phyloP scores from a whole-genome alignment of 164 flowering plant species.

The Litsea cubeba region DNA sequence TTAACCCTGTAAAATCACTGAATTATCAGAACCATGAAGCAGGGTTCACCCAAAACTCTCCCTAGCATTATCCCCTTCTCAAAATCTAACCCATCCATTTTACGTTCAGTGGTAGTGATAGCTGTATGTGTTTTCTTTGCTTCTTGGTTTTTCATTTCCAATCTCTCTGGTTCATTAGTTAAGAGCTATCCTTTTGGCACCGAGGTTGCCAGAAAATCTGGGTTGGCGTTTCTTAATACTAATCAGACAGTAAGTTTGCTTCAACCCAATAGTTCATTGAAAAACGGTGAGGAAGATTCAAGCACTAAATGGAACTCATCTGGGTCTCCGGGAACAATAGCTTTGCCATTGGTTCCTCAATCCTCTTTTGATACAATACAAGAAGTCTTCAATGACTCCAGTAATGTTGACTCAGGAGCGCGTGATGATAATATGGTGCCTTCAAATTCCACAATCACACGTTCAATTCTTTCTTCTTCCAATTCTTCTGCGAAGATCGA shows the following conservation, averaged over 20 bases:
- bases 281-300: neutral
- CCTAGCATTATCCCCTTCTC: constrained; percentile 33
- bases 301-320: neutral
- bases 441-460: constrained; percentile 1
- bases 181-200: constrained; percentile 41
- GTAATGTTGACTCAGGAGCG: neutral
- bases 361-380: neutral
- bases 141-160: constrained; percentile 47
- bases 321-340: neutral
- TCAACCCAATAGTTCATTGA: neutral
- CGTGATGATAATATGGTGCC: neutral
- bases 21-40: constrained; percentile 28
- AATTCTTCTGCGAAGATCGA: constrained; percentile 1
- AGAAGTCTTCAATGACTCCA: neutral
- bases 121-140: constrained; percentile 58
- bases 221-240: neutral
- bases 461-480: neutral
- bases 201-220: constrained; percentile 17
- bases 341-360: neutral
- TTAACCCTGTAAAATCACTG: neutral
- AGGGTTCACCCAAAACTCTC: constrained; percentile 33
- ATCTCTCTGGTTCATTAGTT: constrained; percentile 41
- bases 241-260: constrained; percentile 1
- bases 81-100: constrained; percentile 38
- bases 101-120: constrained; percentile 44